Evolutionary conservation across 441 rosid species (phyloP).

Genomic region (Jatropha podagrica): DNA sequence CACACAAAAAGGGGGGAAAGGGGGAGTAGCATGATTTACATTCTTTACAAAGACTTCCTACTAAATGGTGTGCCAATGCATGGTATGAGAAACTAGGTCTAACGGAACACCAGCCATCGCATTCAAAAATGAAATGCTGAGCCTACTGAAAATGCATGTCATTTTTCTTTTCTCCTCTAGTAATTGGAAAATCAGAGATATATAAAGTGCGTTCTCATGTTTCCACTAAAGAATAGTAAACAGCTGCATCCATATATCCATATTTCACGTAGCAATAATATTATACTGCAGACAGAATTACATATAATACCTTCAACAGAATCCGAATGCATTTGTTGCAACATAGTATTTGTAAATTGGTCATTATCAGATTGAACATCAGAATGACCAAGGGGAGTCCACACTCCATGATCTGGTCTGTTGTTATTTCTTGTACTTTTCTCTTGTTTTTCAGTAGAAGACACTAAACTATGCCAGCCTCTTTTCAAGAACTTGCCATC

Average conservation of each 20-base stretch:
- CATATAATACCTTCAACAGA: background rate
- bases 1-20: background rate
- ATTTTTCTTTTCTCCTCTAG: background rate
- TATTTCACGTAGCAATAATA: background rate
- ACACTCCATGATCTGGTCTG: constrained; percentile 58
- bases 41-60: background rate
- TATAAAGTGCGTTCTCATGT: background rate
- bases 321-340: background rate
- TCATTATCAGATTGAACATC: constrained; percentile 51
- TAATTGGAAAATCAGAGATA: background rate
- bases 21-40: background rate
- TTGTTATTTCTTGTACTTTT: constrained; percentile 58
- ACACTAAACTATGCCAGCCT: constrained; percentile 34
- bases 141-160: background rate
- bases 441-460: constrained; percentile 54
- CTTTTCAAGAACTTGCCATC: constrained; percentile 47
- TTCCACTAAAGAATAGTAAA: constrained; percentile 5
- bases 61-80: background rate
- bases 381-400: constrained; percentile 58
- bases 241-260: constrained; percentile 13
- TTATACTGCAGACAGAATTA: background rate
- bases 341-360: background rate
- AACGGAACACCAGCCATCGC: background rate
- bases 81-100: background rate
- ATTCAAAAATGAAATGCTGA: background rate